Evolutionary conservation across 805 yeast species (phyloP), one percentile per base, ranked within the genome.

Genomic region (Hemisphaericaspora nanyangensis): DNA sequence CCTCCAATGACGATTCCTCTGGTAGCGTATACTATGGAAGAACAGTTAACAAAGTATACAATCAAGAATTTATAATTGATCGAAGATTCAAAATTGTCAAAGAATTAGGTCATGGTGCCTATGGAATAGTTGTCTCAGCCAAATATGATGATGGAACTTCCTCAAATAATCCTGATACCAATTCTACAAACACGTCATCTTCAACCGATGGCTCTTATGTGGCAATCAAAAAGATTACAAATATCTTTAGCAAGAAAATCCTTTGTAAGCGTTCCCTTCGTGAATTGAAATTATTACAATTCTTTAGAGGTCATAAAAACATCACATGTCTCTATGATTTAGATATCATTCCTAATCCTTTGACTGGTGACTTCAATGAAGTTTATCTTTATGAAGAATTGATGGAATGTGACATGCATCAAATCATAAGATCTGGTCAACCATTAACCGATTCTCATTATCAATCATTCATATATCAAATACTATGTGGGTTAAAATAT

Each of bases 331-430:
- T 93, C 13, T 93, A 93, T 58, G 99, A 93, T 61, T 74, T 91
- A 62, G 99, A 93, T 64, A 85, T 93, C 37, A 88, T 90, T 28
- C 87, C 90, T 17, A 76, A 80, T 48, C 65, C 74, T 2, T 38
- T 57, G 42, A 65, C 72, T 13, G 81, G 81, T 3, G 77, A 78
- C 38, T 91, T 91, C 69, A 89, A 90, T 61, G 99, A 95, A 54
- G 74, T 93, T 10, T 93, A 93, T 50, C 70, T 93, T 6, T 93
- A 93, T 55, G 99, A 93, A 61, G 99, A 91, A 63, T 70, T 91
- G 52, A 93, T 93, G 98, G 98, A 91, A 61, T 91, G 98, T 63
- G 99, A 93, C 61, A 83, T 93, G 88, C 96, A 91, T 63, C 98
- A 91, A 61, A 93, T 93, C 54, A 91, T 93, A 46, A 76, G 95